Evolutionary conservation across 495 filamentous ascomycete species (phyloP).

Genomic region (Lasiosphaeria miniovina): DNA sequence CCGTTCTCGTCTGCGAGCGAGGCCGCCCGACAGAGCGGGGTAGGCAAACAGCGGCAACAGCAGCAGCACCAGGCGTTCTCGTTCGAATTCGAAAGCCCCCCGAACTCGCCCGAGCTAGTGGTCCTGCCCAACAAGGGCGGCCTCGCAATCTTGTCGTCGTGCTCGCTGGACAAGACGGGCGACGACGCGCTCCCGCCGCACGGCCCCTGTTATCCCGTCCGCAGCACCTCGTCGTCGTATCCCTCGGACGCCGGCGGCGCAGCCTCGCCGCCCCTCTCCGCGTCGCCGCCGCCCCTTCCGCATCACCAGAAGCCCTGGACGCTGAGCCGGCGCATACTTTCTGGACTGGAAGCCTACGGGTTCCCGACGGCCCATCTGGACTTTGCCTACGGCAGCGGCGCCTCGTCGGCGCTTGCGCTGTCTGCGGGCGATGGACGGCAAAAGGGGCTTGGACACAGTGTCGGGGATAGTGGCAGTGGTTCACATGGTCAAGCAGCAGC

Average conservation of each 20-base stretch:
- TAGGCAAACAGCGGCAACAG: neutral
- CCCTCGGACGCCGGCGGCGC: constrained; percentile 20
- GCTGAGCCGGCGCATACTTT: constrained; percentile 20
- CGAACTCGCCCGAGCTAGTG: constrained; percentile 13
- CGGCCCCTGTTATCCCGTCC: constrained; percentile 2
- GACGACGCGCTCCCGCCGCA: constrained; percentile 10
- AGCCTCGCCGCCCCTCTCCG: constrained; percentile 18
- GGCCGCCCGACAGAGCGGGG: neutral
- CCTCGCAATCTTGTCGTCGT: constrained; percentile 10
- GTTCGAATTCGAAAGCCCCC: constrained; percentile 21
- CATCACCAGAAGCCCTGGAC: neutral
- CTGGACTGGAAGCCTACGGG: constrained; percentile 13
- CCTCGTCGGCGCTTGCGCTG: neutral
- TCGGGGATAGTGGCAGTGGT: too few relatives aligned
- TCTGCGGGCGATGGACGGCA: neutral
- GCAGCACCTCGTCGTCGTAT: constrained; percentile 28
- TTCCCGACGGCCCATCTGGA: constrained; percentile 8
- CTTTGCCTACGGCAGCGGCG: constrained; percentile 6
- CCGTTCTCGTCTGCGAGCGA: too few relatives aligned
- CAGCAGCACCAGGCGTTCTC: constrained; percentile 16
- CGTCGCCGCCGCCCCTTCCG: constrained; percentile 18
- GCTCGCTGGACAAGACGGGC: constrained; percentile 6
- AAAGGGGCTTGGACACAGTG: neutral
- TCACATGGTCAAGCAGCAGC: too few relatives aligned
- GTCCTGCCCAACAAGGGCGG: constrained; percentile 15